Percentiles rank a stretch among this genome's conserved stretches.
Conservation (phyloP, 192 early-diverging fungal genomes). For the Phycomyces blakesleeanus region DNA sequence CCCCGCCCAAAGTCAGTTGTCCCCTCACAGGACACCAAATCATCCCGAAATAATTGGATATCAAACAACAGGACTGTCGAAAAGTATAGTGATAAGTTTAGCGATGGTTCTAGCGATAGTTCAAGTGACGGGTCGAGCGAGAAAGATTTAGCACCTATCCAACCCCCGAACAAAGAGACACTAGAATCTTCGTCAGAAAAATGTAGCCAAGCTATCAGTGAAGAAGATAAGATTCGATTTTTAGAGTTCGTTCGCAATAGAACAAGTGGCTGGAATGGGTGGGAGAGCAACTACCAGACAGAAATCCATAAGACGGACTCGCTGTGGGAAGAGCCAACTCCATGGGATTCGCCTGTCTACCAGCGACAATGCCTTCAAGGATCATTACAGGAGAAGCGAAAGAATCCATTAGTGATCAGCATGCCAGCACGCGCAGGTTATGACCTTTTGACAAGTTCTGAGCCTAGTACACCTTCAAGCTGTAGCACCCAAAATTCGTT, state of each 20-base stretch:
- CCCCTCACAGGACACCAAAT: not conserved
- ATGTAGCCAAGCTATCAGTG: not conserved
- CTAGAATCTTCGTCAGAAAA: not conserved
- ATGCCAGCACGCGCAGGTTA: not conserved
- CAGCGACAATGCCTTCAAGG: constrained; percentile 4
- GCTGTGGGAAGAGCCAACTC: not conserved
- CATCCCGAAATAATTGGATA: not conserved
- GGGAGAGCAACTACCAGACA: constrained; percentile 14
- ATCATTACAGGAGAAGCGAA: not conserved
- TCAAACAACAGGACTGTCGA: not conserved
- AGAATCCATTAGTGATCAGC: not conserved
- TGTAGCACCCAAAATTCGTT: too few species aligned
- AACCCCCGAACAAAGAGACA: not conserved
- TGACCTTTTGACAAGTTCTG: not conserved
- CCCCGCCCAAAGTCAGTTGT: not conserved
- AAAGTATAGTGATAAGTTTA: not conserved
- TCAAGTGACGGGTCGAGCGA: constrained; percentile 1
- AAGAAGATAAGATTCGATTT: constrained; percentile 19
- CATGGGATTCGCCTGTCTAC: constrained; percentile 1
- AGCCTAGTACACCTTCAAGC: not conserved
- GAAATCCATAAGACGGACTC: not conserved
- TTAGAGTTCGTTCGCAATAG: constrained; percentile 21
- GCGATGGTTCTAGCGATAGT: constrained; percentile 3
- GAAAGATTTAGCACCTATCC: not conserved
- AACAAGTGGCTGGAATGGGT: constrained; percentile 22